These are phyloP conservation scores for Hemileia vastatrix DNA, from an alignment of 1,284 basidiomycete genomes.

Conservation along the genomic window DNA sequence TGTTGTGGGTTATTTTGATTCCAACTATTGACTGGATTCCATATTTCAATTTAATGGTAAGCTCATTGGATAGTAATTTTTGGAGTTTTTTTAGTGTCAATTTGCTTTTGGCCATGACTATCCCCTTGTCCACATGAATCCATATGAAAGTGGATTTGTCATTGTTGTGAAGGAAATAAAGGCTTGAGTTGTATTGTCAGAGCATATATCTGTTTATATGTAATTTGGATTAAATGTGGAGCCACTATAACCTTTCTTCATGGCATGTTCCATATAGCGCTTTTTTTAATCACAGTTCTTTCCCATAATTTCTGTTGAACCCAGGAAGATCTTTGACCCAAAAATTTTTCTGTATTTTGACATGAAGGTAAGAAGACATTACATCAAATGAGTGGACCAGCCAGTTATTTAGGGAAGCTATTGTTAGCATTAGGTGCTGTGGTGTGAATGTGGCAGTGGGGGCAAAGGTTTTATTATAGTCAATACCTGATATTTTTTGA, in stretches of 20 bases:
- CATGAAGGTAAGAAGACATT: neutral
- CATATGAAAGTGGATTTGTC: neutral
- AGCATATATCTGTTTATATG: neutral
- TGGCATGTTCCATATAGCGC: conserved; percentile 7
- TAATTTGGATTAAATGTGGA: neutral
- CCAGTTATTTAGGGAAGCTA: no score
- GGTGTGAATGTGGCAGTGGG: no score
- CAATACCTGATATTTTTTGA: no score
- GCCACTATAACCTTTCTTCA: conserved; percentile 1
- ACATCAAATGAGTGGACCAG: conserved; percentile 3
- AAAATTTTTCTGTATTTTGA: neutral
- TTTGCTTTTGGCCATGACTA: neutral
- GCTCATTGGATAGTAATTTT: neutral
- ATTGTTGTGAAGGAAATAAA: neutral
- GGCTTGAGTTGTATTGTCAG: neutral
- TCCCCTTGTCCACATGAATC: conserved; percentile 7
- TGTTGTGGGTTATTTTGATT: neutral
- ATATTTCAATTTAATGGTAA: conserved; percentile 1
- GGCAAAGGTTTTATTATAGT: no score
- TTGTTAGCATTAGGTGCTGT: no score
- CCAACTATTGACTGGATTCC: neutral
- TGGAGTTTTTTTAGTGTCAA: neutral
- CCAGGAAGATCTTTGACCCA: no score
- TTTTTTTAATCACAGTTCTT: neutral
- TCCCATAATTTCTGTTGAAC: no score